These are phyloP conservation scores for Isatis lusitanica DNA, from an alignment of 441 rosid genomes.

Conservation along the genomic window DNA sequence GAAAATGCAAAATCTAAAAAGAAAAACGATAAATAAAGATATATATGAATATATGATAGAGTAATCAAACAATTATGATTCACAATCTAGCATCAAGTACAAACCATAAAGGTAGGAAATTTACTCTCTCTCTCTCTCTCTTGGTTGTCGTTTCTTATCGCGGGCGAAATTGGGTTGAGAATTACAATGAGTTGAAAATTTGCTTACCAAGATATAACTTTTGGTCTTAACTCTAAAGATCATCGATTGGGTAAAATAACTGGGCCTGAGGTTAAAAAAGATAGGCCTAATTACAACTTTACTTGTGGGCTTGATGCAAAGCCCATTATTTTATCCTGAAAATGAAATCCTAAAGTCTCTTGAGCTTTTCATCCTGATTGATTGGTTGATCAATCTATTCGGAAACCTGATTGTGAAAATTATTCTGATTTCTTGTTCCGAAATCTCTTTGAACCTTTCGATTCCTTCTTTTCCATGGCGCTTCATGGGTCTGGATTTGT, in stretches of 20 bases:
- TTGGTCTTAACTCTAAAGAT: too few species aligned
- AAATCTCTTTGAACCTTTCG: slow-evolving; percentile 10
- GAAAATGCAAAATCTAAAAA: too few species aligned
- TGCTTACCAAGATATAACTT: too few species aligned
- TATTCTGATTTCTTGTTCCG: not conserved
- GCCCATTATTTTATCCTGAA: slow-evolving; percentile 15
- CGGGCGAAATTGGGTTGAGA: too few species aligned
- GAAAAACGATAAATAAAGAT: too few species aligned
- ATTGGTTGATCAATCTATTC: not conserved
- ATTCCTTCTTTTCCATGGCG: slow-evolving; percentile 40
- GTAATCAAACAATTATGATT: too few species aligned
- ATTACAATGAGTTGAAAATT: too few species aligned
- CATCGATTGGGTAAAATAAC: not conserved
- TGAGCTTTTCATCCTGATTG: not conserved
- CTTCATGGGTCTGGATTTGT: slow-evolving; percentile 41
- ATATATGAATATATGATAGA: too few species aligned
- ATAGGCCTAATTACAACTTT: not conserved
- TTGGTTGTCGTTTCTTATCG: too few species aligned
- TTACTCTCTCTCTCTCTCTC: too few species aligned
- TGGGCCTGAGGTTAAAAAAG: not conserved
- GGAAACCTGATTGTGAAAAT: not conserved
- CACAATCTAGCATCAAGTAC: too few species aligned
- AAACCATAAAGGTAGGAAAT: too few species aligned
- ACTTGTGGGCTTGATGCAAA: not conserved
- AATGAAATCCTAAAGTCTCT: not conserved